phyloP scores from a whole-genome alignment of 2,329 filamentous ascomycete species.

The Fusarium multiceps region DNA sequence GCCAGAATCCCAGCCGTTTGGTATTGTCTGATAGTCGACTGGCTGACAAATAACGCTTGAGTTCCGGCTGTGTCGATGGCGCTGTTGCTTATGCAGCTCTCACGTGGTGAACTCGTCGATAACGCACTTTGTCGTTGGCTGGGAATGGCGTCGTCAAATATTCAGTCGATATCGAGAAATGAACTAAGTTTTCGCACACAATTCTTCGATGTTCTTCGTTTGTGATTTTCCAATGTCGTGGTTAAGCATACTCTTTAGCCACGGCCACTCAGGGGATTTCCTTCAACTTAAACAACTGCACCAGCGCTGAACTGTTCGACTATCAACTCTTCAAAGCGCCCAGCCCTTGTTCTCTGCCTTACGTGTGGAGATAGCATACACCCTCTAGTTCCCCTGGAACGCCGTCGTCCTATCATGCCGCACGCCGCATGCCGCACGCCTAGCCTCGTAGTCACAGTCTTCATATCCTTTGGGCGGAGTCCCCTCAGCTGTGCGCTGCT shows the following conservation, averaged over 20 bases:
- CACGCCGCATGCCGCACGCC: constrained; percentile 31
- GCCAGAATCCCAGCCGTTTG: not conserved
- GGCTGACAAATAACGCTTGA: not conserved
- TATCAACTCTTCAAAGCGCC: constrained; percentile 23
- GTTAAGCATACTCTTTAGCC: constrained; percentile 7
- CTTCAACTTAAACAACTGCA: constrained; percentile 39
- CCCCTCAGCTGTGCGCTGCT: constrained; percentile 27
- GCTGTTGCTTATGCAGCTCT: not conserved
- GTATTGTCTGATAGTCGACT: not conserved
- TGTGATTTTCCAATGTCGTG: constrained; percentile 11
- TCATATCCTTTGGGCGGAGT: constrained; percentile 29
- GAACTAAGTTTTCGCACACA: not conserved
- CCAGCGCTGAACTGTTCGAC: constrained; percentile 12
- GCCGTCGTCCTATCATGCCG: constrained; percentile 21
- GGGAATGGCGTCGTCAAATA: not conserved
- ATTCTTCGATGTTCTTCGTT: not conserved
- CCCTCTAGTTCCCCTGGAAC: constrained; percentile 23
- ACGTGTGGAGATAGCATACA: constrained; percentile 29
- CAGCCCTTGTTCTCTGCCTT: constrained; percentile 36
- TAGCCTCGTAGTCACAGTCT: constrained; percentile 23
- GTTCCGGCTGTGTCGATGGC: constrained; percentile 4
- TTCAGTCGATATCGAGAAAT: not conserved
- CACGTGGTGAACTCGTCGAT: not conserved
- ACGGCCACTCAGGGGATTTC: constrained; percentile 28
- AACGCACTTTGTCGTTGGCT: not conserved